These are phyloP conservation scores for Bidens hawaiensis DNA, from an alignment of 140 eudicot species.

Conservation along the genomic window DNA sequence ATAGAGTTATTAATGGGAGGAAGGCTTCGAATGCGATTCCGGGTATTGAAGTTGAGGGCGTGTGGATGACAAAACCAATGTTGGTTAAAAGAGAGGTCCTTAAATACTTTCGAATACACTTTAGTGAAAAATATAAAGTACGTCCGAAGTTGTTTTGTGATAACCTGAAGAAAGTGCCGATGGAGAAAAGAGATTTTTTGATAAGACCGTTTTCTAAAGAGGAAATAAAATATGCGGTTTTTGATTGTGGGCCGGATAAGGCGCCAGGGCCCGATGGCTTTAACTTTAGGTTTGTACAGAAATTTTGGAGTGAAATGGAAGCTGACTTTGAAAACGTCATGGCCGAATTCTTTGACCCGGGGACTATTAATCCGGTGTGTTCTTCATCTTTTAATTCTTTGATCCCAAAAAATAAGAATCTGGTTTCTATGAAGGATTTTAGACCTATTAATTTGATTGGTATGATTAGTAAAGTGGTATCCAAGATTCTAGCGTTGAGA, in stretches of 20 bases:
- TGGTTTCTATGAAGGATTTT: neutral
- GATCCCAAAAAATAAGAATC: neutral
- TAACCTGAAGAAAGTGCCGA: neutral
- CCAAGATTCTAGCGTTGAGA: too few species aligned
- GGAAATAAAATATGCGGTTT: neutral
- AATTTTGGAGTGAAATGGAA: neutral
- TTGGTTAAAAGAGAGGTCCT: neutral
- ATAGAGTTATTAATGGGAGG: neutral
- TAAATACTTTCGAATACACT: neutral
- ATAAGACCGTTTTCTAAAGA: neutral
- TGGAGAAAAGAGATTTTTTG: neutral
- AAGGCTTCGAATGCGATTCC: neutral
- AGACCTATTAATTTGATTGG: neutral
- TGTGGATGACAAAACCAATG: neutral
- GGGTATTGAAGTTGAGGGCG: neutral
- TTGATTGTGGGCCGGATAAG: neutral
- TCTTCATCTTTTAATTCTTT: neutral
- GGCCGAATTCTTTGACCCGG: neutral
- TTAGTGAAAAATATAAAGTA: neutral
- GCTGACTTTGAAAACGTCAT: neutral
- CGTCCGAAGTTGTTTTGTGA: neutral
- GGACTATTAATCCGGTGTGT: neutral
- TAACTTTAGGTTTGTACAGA: neutral
- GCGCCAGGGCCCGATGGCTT: neutral
- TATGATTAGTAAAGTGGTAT: too few species aligned